Evolutionary conservation across 2,329 filamentous ascomycete species (phyloP), one percentile per base, ranked within the genome.

Genomic region (Pyrenochaeta sp.): DNA sequence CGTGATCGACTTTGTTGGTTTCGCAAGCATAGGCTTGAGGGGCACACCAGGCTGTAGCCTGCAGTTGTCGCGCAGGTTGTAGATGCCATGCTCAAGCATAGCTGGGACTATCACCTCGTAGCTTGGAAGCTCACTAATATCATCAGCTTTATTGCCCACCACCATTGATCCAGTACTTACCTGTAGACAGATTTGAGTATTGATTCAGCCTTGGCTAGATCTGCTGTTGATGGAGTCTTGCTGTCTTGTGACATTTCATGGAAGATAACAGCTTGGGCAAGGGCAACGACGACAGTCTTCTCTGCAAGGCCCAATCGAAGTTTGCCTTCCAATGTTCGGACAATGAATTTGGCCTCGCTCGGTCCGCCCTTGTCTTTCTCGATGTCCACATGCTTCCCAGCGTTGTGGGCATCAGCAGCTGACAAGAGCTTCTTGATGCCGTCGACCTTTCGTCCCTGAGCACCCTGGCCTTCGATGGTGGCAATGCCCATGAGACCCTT

Each of bases 11-110:
- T 99, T 99, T 7, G 94, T 99, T 3, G 94, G 94, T 64, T 97
- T 97, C 14, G 94, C 94, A 76, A 99, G 81, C 94, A 99, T 99
- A 60, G 94, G 94, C 72, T 99, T 99, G 45, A 99, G 79, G 0
- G 94, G 94, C 11, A 99, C 89, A 52, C 94, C 94, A 0, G 94
- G 93, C 56, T 90, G 89, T 30, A 99, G 81, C 70, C 95, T 95
- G 81, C 94, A 96, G 43, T 87, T 84, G 7, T 96, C 87, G 38
- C 84, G 82, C 9, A 99, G 75, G 24, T 91, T 86, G 75, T 87
- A 83, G 51, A 99, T 89, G 13, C 94, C 94, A 60, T 94, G 83
- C 60, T 94, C 79, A 18, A 96, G 77, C 78, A 97, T 89, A 2
- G 89, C 87, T 1, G 94, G 94, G 41, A 99, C 86, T 49, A 99